Evolutionary conservation across 1,284 basidiomycete genomes (phyloP).

Genomic region (Irpex sp.): DNA sequence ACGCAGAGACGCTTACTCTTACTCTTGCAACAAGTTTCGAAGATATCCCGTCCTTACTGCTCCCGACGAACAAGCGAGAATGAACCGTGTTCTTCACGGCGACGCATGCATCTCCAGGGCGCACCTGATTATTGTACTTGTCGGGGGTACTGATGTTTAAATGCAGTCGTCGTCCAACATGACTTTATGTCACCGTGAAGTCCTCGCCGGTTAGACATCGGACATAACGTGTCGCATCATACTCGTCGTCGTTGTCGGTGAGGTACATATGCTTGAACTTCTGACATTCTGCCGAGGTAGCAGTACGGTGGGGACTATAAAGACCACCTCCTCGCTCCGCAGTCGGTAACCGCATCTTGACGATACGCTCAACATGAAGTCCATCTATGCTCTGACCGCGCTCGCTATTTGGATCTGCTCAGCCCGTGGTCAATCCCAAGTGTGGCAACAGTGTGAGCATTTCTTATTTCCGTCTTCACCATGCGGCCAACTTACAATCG

Average conservation of each 20-base stretch:
- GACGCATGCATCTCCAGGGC: background rate
- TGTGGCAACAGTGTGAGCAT: slow-evolving; percentile 20
- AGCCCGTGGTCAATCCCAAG: slow-evolving; percentile 4
- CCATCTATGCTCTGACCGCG: slow-evolving; percentile 7
- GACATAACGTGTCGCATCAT: background rate
- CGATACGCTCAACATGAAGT: slow-evolving; percentile 5
- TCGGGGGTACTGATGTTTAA: background rate
- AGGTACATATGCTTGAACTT: background rate
- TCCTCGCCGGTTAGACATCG: slow-evolving; percentile 4
- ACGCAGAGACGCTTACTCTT: too few species aligned
- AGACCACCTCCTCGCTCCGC: background rate
- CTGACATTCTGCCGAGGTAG: background rate
- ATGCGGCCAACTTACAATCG: background rate
- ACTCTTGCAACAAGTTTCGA: too few species aligned
- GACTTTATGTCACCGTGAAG: background rate
- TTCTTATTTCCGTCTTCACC: background rate
- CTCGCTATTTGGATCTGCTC: slow-evolving; percentile 10
- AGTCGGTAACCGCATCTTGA: background rate
- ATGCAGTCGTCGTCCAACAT: background rate
- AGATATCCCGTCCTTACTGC: background rate
- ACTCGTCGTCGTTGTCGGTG: background rate
- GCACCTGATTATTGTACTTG: background rate
- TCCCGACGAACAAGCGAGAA: slow-evolving; percentile 19
- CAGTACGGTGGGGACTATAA: background rate
- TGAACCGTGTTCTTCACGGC: slow-evolving; percentile 9